phyloP scores from a whole-genome alignment of 1,284 basidiomycete genomes.

The Schizophyllum amplum region DNA sequence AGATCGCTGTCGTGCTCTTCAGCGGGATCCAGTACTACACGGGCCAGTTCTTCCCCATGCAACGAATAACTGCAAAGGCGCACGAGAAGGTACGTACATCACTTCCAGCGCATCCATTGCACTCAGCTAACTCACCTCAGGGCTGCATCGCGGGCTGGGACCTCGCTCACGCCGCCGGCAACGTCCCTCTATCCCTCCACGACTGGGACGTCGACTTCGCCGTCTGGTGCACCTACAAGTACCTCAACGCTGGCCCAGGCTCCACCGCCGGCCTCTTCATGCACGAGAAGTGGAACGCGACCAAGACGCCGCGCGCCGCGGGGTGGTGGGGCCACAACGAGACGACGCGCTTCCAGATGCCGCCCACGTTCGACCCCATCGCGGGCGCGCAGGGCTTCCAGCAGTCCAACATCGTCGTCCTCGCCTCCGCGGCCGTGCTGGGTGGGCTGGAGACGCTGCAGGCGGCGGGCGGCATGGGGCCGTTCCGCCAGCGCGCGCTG shows the following conservation, averaged over 20 bases:
- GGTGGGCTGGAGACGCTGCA: constrained; percentile 80
- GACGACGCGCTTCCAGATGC: constrained; percentile 87
- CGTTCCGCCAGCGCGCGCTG: constrained; percentile 63
- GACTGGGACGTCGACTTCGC: constrained; percentile 97
- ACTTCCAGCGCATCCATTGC: too few relatives aligned
- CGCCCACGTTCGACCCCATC: constrained; percentile 73
- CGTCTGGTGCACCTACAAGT: constrained; percentile 98
- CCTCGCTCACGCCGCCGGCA: constrained; percentile 92
- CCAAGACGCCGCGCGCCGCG: constrained; percentile 64
- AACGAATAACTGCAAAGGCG: constrained; percentile 77
- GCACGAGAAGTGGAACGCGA: constrained; percentile 73
- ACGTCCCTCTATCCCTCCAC: constrained; percentile 84
- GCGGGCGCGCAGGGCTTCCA: constrained; percentile 92
- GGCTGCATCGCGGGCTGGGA: constrained; percentile 94
- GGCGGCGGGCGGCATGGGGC: constrained; percentile 64
- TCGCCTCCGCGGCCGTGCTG: constrained; percentile 73
- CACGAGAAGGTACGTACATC: constrained; percentile 72
- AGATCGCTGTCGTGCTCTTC: constrained; percentile 85
- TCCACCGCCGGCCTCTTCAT: constrained; percentile 91
- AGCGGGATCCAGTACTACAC: constrained; percentile 95
- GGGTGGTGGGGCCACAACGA: constrained; percentile 98
- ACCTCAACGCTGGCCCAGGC: constrained; percentile 93
- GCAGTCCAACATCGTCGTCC: constrained; percentile 86
- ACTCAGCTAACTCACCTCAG: too few relatives aligned
- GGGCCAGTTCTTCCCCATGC: constrained; percentile 91